phyloP scores from a whole-genome alignment of 441 rosid genomes.

The Populus trichocarpa region DNA sequence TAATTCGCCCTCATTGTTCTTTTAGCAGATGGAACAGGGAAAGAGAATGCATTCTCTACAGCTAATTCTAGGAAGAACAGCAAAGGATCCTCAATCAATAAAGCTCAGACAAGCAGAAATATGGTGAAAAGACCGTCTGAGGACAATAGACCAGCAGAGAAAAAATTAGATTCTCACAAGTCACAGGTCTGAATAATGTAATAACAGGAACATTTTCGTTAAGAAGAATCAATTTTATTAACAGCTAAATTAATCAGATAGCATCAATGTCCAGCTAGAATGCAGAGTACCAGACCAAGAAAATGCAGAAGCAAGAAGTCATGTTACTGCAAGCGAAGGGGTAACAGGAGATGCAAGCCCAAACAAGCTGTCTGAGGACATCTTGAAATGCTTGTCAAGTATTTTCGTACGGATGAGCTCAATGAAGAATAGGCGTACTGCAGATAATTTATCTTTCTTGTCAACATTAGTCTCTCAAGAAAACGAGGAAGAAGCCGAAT shows the following conservation, averaged over 20 bases:
- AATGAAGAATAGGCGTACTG: constrained; percentile 29
- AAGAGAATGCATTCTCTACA: constrained; percentile 38
- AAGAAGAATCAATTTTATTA: background rate
- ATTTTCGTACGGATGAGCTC: constrained; percentile 63
- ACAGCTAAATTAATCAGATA: constrained; percentile 16
- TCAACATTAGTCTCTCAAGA: constrained; percentile 27
- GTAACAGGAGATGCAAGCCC: constrained; percentile 35
- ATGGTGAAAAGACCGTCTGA: constrained; percentile 31
- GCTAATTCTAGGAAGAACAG: constrained; percentile 29
- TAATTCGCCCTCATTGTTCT: background rate
- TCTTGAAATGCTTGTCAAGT: constrained; percentile 57
- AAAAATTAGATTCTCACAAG: constrained; percentile 39
- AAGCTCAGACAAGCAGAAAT: constrained; percentile 32
- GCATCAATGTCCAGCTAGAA: constrained; percentile 36
- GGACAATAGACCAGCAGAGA: constrained; percentile 30
- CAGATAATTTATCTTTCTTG: constrained; percentile 31
- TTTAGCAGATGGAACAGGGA: constrained; percentile 33
- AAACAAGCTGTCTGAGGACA: constrained; percentile 65
- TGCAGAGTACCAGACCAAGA: constrained; percentile 29
- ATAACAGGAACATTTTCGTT: background rate
- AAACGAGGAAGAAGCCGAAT: constrained; percentile 25
- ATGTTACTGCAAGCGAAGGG: constrained; percentile 26
- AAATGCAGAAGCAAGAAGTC: constrained; percentile 37
- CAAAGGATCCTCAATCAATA: constrained; percentile 25
- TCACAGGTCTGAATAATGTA: constrained; percentile 36